Evolutionary conservation across 2,329 filamentous ascomycete genomes (phyloP), one percentile per base, ranked within the genome.

Genomic region (Seiridium cupressi): DNA sequence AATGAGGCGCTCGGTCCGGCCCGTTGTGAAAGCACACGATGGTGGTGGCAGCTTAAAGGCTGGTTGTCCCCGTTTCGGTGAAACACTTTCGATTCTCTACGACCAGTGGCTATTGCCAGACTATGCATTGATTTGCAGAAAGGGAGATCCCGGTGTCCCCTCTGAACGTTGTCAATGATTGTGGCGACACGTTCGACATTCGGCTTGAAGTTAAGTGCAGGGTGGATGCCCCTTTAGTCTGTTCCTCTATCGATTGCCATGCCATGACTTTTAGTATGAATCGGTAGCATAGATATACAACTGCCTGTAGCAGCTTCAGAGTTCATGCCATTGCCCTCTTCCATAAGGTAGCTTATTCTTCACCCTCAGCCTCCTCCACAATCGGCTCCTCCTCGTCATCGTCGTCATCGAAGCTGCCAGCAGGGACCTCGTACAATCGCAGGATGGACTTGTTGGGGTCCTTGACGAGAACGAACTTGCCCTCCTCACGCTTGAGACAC

Each of bases 371-470:
- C 66, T 83, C 81, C 67, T 85, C 84, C 61, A 84, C 82, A 47
- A 81, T 82, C 56, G 81, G 83, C 54, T 83, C 83, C 62, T 91
- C 90, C 57, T 96, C 92, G 3, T 85, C 90, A 40, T 94, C 91
- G 69, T 98, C 38, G 38, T 26, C 94, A 70, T 98, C 95, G 73
- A 98, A 94, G 63, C 92, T 95, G 70, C 89, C 87, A 56, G 86
- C 79, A 1, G 95, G 95, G 6, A 99, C 91, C 75, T 93, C 89
- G 81, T 99, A 99, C 71, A 99, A 80, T 64, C 95, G 89, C 66
- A 99, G 87, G 65, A 97, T 92, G 61, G 90, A 87, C 88, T 97
- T 98, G 84, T 99, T 99, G 61, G 95, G 95, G 77, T 99, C 95
- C 89, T 90, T 90, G 72, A 89, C 86, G 26, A 90, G 82, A 51